Conservation (phyloP, 495 filamentous ascomycete genomes). For the Penicillium robsamsonii region DNA sequence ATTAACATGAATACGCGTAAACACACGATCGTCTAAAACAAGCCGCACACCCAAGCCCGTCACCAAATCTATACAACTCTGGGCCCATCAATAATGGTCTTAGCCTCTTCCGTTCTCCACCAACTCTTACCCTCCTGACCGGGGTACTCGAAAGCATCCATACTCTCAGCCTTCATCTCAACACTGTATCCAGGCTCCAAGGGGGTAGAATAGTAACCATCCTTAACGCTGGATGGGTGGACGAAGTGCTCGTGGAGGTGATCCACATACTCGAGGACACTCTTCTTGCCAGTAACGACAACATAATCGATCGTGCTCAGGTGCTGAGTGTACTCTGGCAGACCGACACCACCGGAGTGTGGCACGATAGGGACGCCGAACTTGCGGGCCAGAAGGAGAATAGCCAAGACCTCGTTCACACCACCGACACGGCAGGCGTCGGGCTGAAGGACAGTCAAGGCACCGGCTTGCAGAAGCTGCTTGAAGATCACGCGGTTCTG, state of each 20-base stretch:
- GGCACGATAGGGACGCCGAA: constrained; percentile 80
- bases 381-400: constrained; percentile 89
- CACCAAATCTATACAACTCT: constrained; percentile 31
- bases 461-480: constrained; percentile 74
- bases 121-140: constrained; percentile 75
- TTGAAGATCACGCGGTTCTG: constrained; percentile 95
- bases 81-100: constrained; percentile 59
- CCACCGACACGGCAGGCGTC: constrained; percentile 91
- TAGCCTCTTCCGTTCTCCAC: constrained; percentile 74
- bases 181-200: constrained; percentile 81
- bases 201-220: constrained; percentile 87
- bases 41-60: constrained; percentile 1
- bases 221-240: constrained; percentile 73
- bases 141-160: constrained; percentile 74
- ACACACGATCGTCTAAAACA: constrained; percentile 12
- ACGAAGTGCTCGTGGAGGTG: constrained; percentile 93
- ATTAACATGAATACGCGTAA: constrained; percentile 30
- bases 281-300: constrained; percentile 75
- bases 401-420: constrained; percentile 88
- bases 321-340: constrained; percentile 95
- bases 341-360: constrained; percentile 83
- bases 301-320: constrained; percentile 94
- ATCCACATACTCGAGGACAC: constrained; percentile 87
- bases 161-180: constrained; percentile 87
- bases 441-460: constrained; percentile 86